A percentile compares a stretch with the other conserved stretches of the same genome.
Conservation (phyloP, 176 grass and related monocot genomes). For the Avena sativa region DNA sequence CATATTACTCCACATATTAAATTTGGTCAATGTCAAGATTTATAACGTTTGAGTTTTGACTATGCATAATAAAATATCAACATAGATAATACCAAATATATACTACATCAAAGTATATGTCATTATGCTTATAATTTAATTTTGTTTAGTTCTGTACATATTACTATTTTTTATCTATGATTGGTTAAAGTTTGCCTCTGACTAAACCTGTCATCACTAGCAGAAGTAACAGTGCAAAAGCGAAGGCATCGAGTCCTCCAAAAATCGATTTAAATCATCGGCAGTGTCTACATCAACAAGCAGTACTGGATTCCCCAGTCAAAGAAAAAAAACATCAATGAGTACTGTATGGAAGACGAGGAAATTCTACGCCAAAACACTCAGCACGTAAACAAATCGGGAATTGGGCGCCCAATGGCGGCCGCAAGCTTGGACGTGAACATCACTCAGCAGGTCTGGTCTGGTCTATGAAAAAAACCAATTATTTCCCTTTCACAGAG, state of each 20-base stretch:
- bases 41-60: too few species aligned
- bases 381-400: background rate
- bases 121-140: too few species aligned
- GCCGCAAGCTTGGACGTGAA: background rate
- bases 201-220: background rate
- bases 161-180: too few species aligned
- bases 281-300: background rate
- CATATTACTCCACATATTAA: too few species aligned
- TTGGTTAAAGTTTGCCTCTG: too few species aligned
- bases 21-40: too few species aligned
- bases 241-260: background rate
- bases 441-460: background rate
- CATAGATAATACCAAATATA: too few species aligned
- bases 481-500: background rate
- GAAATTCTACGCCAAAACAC: background rate
- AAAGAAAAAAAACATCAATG: too few species aligned
- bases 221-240: background rate
- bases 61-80: too few species aligned
- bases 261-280: background rate
- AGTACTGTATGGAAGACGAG: background rate
- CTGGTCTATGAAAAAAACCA: background rate
- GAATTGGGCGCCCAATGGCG: background rate
- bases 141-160: too few species aligned
- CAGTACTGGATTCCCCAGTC: background rate
- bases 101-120: too few species aligned